Evolutionary conservation across 352 stramenopile genomes (phyloP).

Genomic region (Pythium plurisporium): DNA sequence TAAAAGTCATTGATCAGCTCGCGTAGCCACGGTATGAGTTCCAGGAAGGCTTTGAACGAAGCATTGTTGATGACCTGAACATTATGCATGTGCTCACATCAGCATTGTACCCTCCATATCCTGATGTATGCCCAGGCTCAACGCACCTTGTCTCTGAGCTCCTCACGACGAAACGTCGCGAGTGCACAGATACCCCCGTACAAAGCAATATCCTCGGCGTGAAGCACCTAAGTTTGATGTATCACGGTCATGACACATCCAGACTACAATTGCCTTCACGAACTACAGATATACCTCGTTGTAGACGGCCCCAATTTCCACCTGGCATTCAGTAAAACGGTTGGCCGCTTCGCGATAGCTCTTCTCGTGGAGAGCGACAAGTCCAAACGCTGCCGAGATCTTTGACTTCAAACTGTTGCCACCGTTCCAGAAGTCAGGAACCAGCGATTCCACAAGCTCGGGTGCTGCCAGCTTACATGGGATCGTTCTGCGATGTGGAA

Average conservation of each 20-base stretch:
- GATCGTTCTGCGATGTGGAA: slow-evolving; percentile 54
- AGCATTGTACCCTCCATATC: too few species aligned
- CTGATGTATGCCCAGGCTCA: too few species aligned
- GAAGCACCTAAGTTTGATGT: slow-evolving; percentile 35
- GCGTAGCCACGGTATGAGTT: slow-evolving; percentile 81
- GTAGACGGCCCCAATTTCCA: slow-evolving; percentile 76
- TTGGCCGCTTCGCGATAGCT: slow-evolving; percentile 72
- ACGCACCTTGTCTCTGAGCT: slow-evolving; percentile 69
- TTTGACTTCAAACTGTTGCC: slow-evolving; percentile 67
- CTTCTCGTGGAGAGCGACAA: slow-evolving; percentile 77
- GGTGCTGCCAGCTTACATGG: slow-evolving; percentile 38
- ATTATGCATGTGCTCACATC: not conserved
- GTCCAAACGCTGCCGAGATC: slow-evolving; percentile 67
- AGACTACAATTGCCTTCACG: not conserved
- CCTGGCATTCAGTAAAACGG: slow-evolving; percentile 80
- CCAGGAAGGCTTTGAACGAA: slow-evolving; percentile 86
- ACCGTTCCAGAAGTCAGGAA: not conserved
- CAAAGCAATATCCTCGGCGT: slow-evolving; percentile 83
- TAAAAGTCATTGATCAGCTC: slow-evolving; percentile 89
- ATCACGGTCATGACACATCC: too few species aligned
- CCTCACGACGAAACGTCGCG: slow-evolving; percentile 76
- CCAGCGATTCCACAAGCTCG: not conserved
- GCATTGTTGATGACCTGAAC: slow-evolving; percentile 79
- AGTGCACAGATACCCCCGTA: slow-evolving; percentile 85
- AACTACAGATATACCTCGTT: slow-evolving; percentile 47